Conservation (phyloP, 208 protist species). For the Leishmania gerbilli region DNA sequence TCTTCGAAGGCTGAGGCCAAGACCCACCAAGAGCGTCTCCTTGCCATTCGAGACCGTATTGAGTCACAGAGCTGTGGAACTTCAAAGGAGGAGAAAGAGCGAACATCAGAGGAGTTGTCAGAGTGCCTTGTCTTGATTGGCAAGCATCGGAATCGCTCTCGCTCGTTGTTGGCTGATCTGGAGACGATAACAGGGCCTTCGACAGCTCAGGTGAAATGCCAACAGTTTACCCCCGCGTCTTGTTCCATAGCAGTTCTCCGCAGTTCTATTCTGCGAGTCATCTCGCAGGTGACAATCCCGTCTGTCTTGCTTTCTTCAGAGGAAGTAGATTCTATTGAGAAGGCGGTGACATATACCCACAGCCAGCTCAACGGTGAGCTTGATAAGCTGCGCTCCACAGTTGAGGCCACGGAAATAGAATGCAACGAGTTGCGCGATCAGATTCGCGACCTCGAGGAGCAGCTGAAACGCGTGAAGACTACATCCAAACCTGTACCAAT, state of each 20-base stretch:
- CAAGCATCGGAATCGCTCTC: slow-evolving; percentile 24
- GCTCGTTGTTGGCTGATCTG: slow-evolving; percentile 16
- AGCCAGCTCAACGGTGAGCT: not conserved
- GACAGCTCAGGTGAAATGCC: not conserved
- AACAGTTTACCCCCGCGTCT: slow-evolving; percentile 10
- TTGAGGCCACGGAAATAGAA: not conserved
- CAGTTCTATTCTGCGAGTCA: slow-evolving; percentile 21
- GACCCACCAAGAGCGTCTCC: slow-evolving; percentile 16
- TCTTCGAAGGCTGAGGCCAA: slow-evolving; percentile 16
- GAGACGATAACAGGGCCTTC: not conserved
- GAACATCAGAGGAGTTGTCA: slow-evolving; percentile 13
- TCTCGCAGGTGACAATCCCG: not conserved
- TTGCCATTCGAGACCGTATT: slow-evolving; percentile 24
- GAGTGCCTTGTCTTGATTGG: slow-evolving; percentile 27
- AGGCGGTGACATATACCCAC: not conserved
- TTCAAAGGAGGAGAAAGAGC: slow-evolving; percentile 21
- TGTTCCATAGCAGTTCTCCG: slow-evolving; percentile 14
- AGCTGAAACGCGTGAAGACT: slow-evolving; percentile 9
- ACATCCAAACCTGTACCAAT: not conserved
- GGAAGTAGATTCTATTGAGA: slow-evolving; percentile 15
- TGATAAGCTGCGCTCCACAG: not conserved
- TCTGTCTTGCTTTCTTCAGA: slow-evolving; percentile 19
- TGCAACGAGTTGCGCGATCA: not conserved
- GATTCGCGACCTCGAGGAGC: slow-evolving; percentile 2
- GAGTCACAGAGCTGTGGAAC: slow-evolving; percentile 4